These are phyloP conservation scores for Claviceps africana DNA, from an alignment of 2,329 filamentous ascomycete genomes.

Conservation along the genomic window DNA sequence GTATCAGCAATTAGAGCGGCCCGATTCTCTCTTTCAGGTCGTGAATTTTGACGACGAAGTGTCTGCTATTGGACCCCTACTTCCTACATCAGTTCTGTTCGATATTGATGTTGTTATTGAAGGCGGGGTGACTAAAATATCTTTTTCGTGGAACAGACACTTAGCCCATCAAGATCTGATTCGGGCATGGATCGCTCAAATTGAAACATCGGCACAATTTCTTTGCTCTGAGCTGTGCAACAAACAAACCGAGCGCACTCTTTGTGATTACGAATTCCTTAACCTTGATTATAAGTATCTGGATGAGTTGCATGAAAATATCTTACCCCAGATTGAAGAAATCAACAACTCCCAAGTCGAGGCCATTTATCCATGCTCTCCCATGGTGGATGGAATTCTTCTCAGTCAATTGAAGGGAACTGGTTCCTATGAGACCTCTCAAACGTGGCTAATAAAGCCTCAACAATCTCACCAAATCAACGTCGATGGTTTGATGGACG, in stretches of 20 bases:
- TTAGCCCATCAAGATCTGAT: background rate
- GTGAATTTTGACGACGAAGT: conserved; percentile 6
- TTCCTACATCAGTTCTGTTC: conserved; percentile 2
- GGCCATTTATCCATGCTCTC: conserved; percentile 19
- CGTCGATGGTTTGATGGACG: conserved; percentile 4
- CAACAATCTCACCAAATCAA: background rate
- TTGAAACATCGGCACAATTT: background rate
- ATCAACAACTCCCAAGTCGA: conserved; percentile 11
- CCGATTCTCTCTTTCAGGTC: conserved; percentile 8
- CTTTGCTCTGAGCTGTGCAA: background rate
- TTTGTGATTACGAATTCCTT: conserved; percentile 3
- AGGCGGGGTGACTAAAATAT: background rate
- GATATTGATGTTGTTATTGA: conserved; percentile 1
- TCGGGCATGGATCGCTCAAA: background rate
- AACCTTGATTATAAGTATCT: background rate
- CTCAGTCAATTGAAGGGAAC: conserved; percentile 12
- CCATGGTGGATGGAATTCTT: conserved; percentile 19
- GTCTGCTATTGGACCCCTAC: background rate
- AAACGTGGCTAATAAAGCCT: conserved; percentile 1
- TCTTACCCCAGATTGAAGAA: conserved; percentile 3
- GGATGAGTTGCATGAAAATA: conserved; percentile 7
- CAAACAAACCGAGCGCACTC: background rate
- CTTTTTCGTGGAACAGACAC: conserved; percentile 1
- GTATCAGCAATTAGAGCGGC: conserved; percentile 7
- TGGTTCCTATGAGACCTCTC: conserved; percentile 3